Evolutionary conservation across 768 basidiomycete species (phyloP).

Genomic region (Suillus placidus): DNA sequence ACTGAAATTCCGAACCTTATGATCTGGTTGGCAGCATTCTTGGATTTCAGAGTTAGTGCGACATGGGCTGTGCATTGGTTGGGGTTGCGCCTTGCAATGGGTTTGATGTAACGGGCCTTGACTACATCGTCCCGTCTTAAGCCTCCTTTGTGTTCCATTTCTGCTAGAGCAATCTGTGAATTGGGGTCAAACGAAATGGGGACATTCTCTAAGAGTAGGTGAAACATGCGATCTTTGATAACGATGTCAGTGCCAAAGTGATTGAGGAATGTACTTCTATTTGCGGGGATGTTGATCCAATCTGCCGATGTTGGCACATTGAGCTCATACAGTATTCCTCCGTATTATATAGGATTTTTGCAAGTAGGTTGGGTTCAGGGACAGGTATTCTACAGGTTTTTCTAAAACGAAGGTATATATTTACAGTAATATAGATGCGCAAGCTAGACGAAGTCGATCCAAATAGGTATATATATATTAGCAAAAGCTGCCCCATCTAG

Average conservation of each 20-base stretch:
- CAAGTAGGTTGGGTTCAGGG: too few relatives aligned
- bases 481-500: too few relatives aligned
- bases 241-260: slow-evolving; percentile 5
- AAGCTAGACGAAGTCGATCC: too few relatives aligned
- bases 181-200: slow-evolving; percentile 21
- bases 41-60: slow-evolving; percentile 23
- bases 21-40: slow-evolving; percentile 25
- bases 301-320: slow-evolving; percentile 12
- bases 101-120: slow-evolving; percentile 31
- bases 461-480: too few relatives aligned
- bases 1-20: slow-evolving; percentile 24
- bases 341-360: too few relatives aligned
- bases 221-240: slow-evolving; percentile 7
- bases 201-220: slow-evolving; percentile 24
- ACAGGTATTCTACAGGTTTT: too few relatives aligned
- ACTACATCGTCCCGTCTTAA: slow-evolving; percentile 11
- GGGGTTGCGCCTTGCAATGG: slow-evolving; percentile 7
- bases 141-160: slow-evolving; percentile 21
- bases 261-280: slow-evolving; percentile 12
- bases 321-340: slow-evolving; percentile 21
- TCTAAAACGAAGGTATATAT: too few relatives aligned
- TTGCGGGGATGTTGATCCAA: slow-evolving; percentile 19
- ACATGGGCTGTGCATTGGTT: slow-evolving; percentile 28
- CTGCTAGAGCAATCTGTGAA: not conserved
- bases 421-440: too few relatives aligned